Evolutionary conservation across 495 filamentous ascomycete genomes (phyloP), one percentile per base, ranked within the genome.

Genomic region (Staphylotrichum tortipilum): DNA sequence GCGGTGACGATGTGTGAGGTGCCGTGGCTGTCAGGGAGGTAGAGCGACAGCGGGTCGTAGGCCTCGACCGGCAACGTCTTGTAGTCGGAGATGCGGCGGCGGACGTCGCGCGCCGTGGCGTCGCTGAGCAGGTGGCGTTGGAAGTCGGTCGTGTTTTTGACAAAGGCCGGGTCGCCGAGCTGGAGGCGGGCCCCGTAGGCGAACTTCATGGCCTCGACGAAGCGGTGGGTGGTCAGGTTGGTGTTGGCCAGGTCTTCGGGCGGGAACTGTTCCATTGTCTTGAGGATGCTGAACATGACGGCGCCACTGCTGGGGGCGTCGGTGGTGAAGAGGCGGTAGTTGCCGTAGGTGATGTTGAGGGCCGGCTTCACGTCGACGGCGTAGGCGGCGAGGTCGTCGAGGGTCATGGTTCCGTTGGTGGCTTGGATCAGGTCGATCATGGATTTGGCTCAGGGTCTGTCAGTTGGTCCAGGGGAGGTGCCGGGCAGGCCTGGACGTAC

Each of bases 191-290:
- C 83, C 74, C 65, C 90, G 63, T 95, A 95, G 1, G 79, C 88
- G 66, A 91, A 95, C 15, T 89, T 78, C 62, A 92, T 88, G 3
- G 86, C 84, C 67, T 96, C 90, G 51, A 88, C 81, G 45, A 95
- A 72, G 4, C 88, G 78, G 67, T 95, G 90, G 2, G 82, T 83
- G 17, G 79, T 89, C 0, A 74, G 50, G 43, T 70, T 65, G 0
- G 35, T 17, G 55, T 73, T 45, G 14, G 49, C 10, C 3, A 49
- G 38, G 33, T 68, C 64, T 17, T 47, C 24, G 1, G 82, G 49
- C 5, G 72, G 58, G 56, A 87, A 96, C 1, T 85, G 83, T 55
- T 85, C 80, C 53, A 94, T 68, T 11, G 82, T 86, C 56, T 92
- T 94, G 55, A 96, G 66, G 4, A 84, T 78, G 48, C 76, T 81